These are phyloP conservation scores for Tylopilus cervinicoccineus DNA, from an alignment of 768 basidiomycete genomes.

Conservation along the genomic window DNA sequence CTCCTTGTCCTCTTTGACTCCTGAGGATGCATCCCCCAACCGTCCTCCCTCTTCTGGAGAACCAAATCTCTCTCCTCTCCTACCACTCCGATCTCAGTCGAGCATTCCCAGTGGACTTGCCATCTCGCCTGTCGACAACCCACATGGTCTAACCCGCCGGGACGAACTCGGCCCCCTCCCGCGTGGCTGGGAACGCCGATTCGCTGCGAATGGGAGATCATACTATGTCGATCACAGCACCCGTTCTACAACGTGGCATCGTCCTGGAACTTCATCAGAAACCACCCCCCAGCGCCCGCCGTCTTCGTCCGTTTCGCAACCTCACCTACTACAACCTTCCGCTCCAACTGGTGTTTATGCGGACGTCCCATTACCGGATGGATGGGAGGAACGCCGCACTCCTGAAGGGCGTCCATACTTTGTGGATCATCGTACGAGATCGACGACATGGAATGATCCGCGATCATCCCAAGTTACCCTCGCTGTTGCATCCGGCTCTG, in stretches of 20 bases:
- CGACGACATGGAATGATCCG: constrained; percentile 91
- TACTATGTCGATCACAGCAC: constrained; percentile 90
- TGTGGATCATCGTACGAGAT: constrained; percentile 75
- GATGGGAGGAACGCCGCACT: constrained; percentile 91
- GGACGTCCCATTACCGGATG: constrained; percentile 74
- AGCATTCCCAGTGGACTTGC: constrained; percentile 9
- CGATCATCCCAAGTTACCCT: constrained; percentile 51
- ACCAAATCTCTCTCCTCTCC: constrained; percentile 2
- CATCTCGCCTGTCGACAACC: not conserved
- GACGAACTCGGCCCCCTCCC: constrained; percentile 66
- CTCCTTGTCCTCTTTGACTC: constrained; percentile 17
- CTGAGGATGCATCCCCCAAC: constrained; percentile 11
- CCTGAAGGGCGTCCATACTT: constrained; percentile 80
- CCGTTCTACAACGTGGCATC: constrained; percentile 78
- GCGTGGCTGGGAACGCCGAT: constrained; percentile 78
- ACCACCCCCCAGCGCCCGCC: constrained; percentile 17
- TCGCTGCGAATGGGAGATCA: constrained; percentile 57
- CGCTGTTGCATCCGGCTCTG: constrained; percentile 38
- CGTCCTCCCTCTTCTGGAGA: constrained; percentile 20
- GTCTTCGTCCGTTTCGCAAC: constrained; percentile 13
- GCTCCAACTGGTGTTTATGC: constrained; percentile 36
- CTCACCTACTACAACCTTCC: constrained; percentile 27
- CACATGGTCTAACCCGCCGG: constrained; percentile 35
- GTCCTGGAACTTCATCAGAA: constrained; percentile 33
- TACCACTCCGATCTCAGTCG: constrained; percentile 12